phyloP scores from a whole-genome alignment of 2,329 filamentous ascomycete genomes.

The Neofusicoccum sp. region DNA sequence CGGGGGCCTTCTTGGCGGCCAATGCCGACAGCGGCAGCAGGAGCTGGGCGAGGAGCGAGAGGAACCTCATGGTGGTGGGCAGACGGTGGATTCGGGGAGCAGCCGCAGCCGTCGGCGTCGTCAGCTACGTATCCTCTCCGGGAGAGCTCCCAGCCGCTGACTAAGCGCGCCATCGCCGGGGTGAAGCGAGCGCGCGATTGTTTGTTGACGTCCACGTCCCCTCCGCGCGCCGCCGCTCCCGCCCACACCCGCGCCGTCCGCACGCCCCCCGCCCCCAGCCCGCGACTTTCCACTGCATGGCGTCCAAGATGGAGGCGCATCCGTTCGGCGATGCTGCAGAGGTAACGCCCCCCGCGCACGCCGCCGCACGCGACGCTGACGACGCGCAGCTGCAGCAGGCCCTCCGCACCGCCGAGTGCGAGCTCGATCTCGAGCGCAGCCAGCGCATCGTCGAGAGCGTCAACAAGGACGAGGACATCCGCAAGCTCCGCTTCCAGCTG shows the following conservation, averaged over 20 bases:
- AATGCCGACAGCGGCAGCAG: constrained; percentile 61
- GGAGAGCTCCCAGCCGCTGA: not conserved
- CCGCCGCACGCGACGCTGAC: not conserved
- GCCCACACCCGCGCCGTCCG: constrained; percentile 2
- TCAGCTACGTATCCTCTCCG: constrained; percentile 9
- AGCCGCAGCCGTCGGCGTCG: constrained; percentile 2
- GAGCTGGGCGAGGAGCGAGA: constrained; percentile 61
- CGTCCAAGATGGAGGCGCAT: constrained; percentile 27
- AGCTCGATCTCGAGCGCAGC: constrained; percentile 67
- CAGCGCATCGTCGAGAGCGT: constrained; percentile 65
- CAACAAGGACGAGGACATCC: constrained; percentile 70
- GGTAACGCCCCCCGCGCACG: constrained; percentile 21
- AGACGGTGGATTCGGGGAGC: constrained; percentile 2
- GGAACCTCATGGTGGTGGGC: constrained; percentile 60
- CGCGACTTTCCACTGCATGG: constrained; percentile 22
- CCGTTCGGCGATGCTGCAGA: constrained; percentile 34
- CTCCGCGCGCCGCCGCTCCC: not conserved
- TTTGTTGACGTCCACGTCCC: constrained; percentile 3
- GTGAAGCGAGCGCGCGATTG: not conserved
- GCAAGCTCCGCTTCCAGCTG: constrained; percentile 66
- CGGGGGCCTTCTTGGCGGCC: constrained; percentile 61
- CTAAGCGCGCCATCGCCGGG: not conserved
- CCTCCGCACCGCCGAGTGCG: constrained; percentile 56
- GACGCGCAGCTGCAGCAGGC: constrained; percentile 46
- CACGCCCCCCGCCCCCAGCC: not conserved